Conservation (phyloP, 768 basidiomycete genomes). For the Mycena vulgaris region DNA sequence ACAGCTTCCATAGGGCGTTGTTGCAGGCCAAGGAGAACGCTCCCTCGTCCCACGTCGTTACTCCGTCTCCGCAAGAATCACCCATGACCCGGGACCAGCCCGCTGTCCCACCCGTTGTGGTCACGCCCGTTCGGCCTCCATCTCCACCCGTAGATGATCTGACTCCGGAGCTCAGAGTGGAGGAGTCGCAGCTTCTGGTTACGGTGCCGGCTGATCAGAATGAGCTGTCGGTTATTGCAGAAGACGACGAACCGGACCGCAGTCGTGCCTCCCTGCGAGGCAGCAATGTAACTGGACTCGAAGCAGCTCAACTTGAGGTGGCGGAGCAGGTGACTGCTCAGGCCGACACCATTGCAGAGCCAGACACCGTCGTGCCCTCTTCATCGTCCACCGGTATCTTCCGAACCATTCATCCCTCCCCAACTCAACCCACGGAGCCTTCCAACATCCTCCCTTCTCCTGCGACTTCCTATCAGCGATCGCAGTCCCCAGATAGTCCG, state of each 20-base stretch:
- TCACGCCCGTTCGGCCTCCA: neutral
- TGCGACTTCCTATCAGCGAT: neutral
- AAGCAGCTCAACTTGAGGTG: conserved; percentile 3
- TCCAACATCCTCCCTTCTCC: conserved; percentile 17
- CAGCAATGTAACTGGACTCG: neutral
- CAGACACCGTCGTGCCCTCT: conserved; percentile 36
- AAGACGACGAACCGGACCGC: conserved; percentile 77
- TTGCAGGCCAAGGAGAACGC: conserved; percentile 49
- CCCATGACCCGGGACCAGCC: neutral
- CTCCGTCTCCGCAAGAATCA: neutral
- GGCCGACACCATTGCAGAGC: conserved; percentile 13
- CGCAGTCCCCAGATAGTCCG: conserved; percentile 2
- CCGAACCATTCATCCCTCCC: conserved; percentile 57
- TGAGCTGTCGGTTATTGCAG: conserved; percentile 79
- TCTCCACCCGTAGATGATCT: conserved; percentile 4
- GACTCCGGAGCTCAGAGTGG: neutral
- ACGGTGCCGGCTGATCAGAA: conserved; percentile 48
- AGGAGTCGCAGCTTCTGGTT: conserved; percentile 6
- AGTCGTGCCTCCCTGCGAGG: conserved; percentile 47
- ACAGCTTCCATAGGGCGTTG: conserved; percentile 64
- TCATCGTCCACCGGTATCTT: conserved; percentile 55
- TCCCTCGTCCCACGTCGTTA: neutral
- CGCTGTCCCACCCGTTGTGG: neutral
- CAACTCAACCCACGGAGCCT: conserved; percentile 43
- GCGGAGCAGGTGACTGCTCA: conserved; percentile 19